Conservation (phyloP, 768 basidiomycete genomes). For the Auricularia sp. region DNA sequence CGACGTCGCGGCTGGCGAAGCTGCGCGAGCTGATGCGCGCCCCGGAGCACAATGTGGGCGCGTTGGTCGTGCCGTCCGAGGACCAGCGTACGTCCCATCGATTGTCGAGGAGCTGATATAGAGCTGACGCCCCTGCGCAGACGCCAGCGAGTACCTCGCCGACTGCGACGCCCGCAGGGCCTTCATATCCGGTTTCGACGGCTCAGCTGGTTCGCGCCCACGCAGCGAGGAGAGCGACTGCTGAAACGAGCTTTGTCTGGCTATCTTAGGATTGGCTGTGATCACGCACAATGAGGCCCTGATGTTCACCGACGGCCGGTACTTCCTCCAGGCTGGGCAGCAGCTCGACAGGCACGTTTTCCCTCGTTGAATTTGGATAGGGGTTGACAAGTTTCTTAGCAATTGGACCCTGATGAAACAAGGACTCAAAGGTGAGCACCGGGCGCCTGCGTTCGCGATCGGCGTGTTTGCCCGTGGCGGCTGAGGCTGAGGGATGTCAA, state of each 20-base stretch:
- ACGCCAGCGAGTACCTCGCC: constrained; percentile 83
- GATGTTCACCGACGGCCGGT: constrained; percentile 92
- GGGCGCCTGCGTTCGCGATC: constrained; percentile 9
- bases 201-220: constrained; percentile 70
- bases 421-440: constrained; percentile 58
- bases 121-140: constrained; percentile 26
- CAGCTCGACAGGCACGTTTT: constrained; percentile 68
- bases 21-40: constrained; percentile 64
- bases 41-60: constrained; percentile 45
- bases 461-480: neutral
- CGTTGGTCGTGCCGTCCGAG: constrained; percentile 79
- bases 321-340: constrained; percentile 85
- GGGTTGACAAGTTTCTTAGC: constrained; percentile 23
- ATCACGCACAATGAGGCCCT: constrained; percentile 61
- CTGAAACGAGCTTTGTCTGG: neutral
- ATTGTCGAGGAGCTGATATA: neutral
- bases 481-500: neutral
- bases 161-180: constrained; percentile 73
- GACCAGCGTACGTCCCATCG: constrained; percentile 63
- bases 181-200: constrained; percentile 89
- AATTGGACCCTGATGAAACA: constrained; percentile 95
- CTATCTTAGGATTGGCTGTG: constrained; percentile 55
- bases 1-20: constrained; percentile 47
- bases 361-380: neutral
- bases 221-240: neutral